These are phyloP conservation scores for Pseudopediastrum boryanum DNA, from an alignment of 139 green algal species.

Conservation along the genomic window DNA sequence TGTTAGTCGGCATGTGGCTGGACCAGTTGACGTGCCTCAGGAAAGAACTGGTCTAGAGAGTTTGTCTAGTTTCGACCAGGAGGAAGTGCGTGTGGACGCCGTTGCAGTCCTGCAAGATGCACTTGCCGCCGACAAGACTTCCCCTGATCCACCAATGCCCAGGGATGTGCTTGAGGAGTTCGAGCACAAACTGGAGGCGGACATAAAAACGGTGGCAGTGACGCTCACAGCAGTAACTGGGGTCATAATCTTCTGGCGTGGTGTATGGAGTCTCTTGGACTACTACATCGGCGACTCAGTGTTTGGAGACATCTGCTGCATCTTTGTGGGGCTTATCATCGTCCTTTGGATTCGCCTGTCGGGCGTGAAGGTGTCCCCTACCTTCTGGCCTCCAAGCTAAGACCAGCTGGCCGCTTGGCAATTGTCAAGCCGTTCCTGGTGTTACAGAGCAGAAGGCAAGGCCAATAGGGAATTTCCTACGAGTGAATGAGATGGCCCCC, in stretches of 20 bases:
- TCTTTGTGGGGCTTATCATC: conserved; percentile 49
- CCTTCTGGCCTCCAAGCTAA: conserved; percentile 45
- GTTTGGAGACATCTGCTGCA: conserved; percentile 45
- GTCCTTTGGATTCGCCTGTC: conserved; percentile 52
- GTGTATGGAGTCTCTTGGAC: conserved; percentile 62
- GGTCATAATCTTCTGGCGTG: conserved; percentile 74
- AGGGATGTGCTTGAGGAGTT: conserved; percentile 47
- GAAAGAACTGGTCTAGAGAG: too few relatives aligned
- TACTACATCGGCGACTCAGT: conserved; percentile 51
- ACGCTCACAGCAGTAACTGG: conserved; percentile 52
- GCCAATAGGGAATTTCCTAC: too few relatives aligned
- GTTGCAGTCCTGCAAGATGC: too few relatives aligned
- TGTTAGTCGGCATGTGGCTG: too few relatives aligned
- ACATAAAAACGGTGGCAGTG: conserved; percentile 37
- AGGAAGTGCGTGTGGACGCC: too few relatives aligned
- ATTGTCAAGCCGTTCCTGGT: not conserved
- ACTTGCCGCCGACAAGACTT: too few relatives aligned
- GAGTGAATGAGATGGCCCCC: too few relatives aligned
- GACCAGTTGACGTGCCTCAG: too few relatives aligned
- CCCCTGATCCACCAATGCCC: conserved; percentile 25
- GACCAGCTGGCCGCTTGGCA: not conserved
- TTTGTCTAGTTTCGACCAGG: too few relatives aligned
- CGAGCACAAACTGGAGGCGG: conserved; percentile 50
- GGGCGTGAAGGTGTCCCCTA: conserved; percentile 43
- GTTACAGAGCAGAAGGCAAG: not conserved